Evolutionary conservation across 257 asterid species (phyloP).

Genomic region (Solanum verrucosum): DNA sequence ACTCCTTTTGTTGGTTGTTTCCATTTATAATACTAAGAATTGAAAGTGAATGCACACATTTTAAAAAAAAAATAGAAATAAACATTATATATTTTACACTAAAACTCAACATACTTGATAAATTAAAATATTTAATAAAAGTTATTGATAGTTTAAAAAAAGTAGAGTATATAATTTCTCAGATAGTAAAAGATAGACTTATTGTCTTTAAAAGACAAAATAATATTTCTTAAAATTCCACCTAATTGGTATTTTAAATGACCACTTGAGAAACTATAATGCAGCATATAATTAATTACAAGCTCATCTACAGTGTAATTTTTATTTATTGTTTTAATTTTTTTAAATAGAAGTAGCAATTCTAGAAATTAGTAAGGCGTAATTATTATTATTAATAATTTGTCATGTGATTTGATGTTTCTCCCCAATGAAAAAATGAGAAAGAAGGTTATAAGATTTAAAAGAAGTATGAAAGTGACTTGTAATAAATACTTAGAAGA

Average conservation of each 20-base stretch:
- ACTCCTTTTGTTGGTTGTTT: background rate
- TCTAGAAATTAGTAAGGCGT: background rate
- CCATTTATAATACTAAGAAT: background rate
- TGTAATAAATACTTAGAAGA: background rate
- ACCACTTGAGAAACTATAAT: background rate
- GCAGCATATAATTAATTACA: background rate
- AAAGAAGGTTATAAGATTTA: background rate
- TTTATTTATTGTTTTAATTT: too few relatives aligned
- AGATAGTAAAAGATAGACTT: background rate
- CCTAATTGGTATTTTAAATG: background rate
- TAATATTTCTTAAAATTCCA: background rate
- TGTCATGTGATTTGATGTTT: background rate
- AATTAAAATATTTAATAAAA: background rate
- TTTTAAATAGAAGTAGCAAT: background rate
- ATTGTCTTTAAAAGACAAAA: background rate
- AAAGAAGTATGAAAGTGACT: background rate
- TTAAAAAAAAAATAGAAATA: too few relatives aligned
- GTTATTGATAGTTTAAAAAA: background rate
- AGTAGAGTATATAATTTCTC: background rate
- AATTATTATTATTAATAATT: background rate
- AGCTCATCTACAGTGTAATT: background rate
- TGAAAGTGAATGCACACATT: background rate
- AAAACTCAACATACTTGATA: too few relatives aligned
- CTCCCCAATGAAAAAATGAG: background rate
- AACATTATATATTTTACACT: too few relatives aligned